These are phyloP conservation scores for Rhizopus arrhizus DNA, from an alignment of 371 early-diverging fungal genomes.

Conservation along the genomic window DNA sequence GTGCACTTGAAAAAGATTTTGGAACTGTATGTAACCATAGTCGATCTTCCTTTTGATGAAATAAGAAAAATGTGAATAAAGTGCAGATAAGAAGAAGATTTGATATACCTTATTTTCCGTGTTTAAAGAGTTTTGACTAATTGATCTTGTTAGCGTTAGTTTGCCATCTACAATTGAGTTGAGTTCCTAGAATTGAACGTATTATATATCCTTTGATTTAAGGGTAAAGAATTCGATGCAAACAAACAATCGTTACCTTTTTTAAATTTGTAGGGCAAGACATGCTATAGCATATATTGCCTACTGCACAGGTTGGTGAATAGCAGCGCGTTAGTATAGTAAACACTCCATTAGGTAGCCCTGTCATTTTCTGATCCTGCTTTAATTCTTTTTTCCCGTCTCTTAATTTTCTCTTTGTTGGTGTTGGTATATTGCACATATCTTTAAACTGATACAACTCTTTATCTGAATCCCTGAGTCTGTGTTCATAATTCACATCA, in stretches of 20 bases:
- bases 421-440: neutral
- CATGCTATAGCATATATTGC: conserved; percentile 57
- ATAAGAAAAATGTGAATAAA: neutral
- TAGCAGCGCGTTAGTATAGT: conserved; percentile 68
- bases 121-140: conserved; percentile 20
- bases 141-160: neutral
- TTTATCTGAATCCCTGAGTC: conserved; percentile 72
- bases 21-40: conserved; percentile 66
- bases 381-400: neutral
- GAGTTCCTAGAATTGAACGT: neutral
- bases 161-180: neutral
- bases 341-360: conserved; percentile 58
- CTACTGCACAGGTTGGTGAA: conserved; percentile 64
- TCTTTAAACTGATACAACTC: conserved; percentile 80
- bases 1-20: conserved; percentile 60
- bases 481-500: conserved; percentile 79
- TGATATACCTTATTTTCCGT: conserved; percentile 20
- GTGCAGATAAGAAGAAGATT: neutral
- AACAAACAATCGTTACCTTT: conserved; percentile 16
- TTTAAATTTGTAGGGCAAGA: conserved; percentile 60
- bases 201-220: neutral
- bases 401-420: neutral
- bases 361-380: neutral
- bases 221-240: too few relatives aligned
- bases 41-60: conserved; percentile 27